phyloP scores from a whole-genome alignment of 352 stramenopile genomes.

The Phytophthora citricola region DNA sequence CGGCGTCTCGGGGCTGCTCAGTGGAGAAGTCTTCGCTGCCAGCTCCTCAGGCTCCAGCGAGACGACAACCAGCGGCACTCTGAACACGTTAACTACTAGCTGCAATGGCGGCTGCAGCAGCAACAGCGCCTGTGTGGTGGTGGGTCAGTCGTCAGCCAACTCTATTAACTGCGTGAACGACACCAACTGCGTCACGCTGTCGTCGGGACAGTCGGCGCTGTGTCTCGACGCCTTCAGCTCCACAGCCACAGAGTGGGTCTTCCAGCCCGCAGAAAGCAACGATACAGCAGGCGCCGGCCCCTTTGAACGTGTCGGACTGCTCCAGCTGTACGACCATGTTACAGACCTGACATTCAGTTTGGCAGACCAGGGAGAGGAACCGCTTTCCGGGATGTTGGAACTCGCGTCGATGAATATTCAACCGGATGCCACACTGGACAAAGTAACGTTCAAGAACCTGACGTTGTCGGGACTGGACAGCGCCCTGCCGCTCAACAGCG shows the following conservation, averaged over 20 bases:
- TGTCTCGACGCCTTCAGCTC: slow-evolving; percentile 68
- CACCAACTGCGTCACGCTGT: slow-evolving; percentile 70
- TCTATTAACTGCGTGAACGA: slow-evolving; percentile 82
- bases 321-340: slow-evolving; percentile 63
- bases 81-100: slow-evolving; percentile 81
- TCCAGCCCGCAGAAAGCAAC: slow-evolving; percentile 60
- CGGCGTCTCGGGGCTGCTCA: slow-evolving; percentile 14
- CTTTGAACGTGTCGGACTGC: slow-evolving; percentile 75
- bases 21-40: slow-evolving; percentile 1
- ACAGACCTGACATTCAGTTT: slow-evolving; percentile 59
- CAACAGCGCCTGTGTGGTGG: slow-evolving; percentile 68
- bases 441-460: slow-evolving; percentile 59
- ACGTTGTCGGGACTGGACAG: slow-evolving; percentile 54
- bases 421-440: slow-evolving; percentile 46
- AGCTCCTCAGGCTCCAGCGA: slow-evolving; percentile 19
- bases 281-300: slow-evolving; percentile 54
- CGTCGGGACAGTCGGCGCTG: slow-evolving; percentile 67
- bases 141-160: slow-evolving; percentile 64
- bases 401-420: slow-evolving; percentile 78
- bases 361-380: slow-evolving; percentile 37
- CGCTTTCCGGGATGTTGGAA: slow-evolving; percentile 52
- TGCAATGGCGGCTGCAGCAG: slow-evolving; percentile 73
- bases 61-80: slow-evolving; percentile 26
- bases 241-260: slow-evolving; percentile 50
- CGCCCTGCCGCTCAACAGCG: slow-evolving; percentile 58